A percentile compares a stretch with the other conserved stretches of the same genome.
phyloP scores from a whole-genome alignment of 768 basidiomycete genomes.

The Rickenella mellea region DNA sequence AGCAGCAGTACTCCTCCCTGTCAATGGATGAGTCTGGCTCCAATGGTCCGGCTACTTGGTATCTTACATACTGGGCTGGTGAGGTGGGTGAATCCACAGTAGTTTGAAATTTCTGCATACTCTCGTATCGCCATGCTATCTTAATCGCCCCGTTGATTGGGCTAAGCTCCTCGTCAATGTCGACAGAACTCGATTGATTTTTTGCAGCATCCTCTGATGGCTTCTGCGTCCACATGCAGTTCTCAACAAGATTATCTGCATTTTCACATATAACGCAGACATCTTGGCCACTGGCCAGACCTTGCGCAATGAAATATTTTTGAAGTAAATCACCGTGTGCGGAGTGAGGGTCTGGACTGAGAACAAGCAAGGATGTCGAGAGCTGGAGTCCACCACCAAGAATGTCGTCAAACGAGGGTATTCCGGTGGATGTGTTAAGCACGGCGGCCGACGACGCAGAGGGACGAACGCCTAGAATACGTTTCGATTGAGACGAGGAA shows the following conservation, averaged over 20 bases:
- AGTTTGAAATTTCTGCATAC: slow-evolving; percentile 88
- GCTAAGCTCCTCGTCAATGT: slow-evolving; percentile 24
- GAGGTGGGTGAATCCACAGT: slow-evolving; percentile 59
- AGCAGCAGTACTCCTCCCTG: slow-evolving; percentile 57
- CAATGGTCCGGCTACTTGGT: too few species aligned
- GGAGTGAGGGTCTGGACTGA: slow-evolving; percentile 82
- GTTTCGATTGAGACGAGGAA: slow-evolving; percentile 26
- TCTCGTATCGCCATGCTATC: slow-evolving; percentile 97
- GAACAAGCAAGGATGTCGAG: slow-evolving; percentile 59
- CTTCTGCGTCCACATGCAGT: slow-evolving; percentile 64
- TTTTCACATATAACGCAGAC: slow-evolving; percentile 58
- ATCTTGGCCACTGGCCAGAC: slow-evolving; percentile 61
- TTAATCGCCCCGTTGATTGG: slow-evolving; percentile 71
- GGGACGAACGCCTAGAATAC: slow-evolving; percentile 39
- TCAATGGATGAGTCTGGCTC: slow-evolving; percentile 1
- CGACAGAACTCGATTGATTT: slow-evolving; percentile 23
- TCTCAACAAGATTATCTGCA: slow-evolving; percentile 47
- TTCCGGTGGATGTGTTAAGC: slow-evolving; percentile 69
- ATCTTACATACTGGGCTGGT: slow-evolving; percentile 37
- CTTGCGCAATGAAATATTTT: slow-evolving; percentile 87
- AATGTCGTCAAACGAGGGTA: slow-evolving; percentile 90
- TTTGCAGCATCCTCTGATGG: slow-evolving; percentile 21
- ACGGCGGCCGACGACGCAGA: slow-evolving; percentile 50
- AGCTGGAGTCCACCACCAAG: slow-evolving; percentile 88
- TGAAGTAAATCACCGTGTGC: slow-evolving; percentile 78